Percentiles rank a stretch among this genome's conserved stretches.
Evolutionary conservation across 768 basidiomycete genomes (phyloP).

Genomic region (Ramaria rubella): DNA sequence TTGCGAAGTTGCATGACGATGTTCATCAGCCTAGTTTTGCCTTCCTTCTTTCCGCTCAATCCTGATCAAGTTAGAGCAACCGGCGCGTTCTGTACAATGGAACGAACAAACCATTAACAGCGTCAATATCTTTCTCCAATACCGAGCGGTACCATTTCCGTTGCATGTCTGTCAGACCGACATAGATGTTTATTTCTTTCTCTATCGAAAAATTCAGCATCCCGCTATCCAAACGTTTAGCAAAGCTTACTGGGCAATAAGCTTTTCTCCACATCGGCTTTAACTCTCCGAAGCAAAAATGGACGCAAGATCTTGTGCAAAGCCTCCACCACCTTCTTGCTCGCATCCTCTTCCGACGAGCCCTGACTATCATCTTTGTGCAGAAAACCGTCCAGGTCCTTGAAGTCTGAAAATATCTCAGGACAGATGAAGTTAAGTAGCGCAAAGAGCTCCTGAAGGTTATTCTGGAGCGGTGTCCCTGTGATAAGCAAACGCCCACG

Average conservation of each 20-base stretch:
- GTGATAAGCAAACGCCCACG: constrained; percentile 91
- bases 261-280: constrained; percentile 95
- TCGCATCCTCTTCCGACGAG: constrained; percentile 64
- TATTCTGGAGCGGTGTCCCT: constrained; percentile 95
- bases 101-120: constrained; percentile 72
- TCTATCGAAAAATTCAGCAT: constrained; percentile 39
- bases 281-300: constrained; percentile 90
- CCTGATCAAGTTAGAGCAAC: constrained; percentile 36
- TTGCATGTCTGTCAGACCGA: constrained; percentile 96
- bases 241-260: constrained; percentile 70
- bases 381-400: constrained; percentile 89
- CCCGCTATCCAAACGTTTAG: not conserved
- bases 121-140: constrained; percentile 96
- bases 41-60: constrained; percentile 94
- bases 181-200: constrained; percentile 98
- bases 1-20: constrained; percentile 86
- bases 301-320: constrained; percentile 95
- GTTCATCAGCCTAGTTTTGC: constrained; percentile 95
- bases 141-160: constrained; percentile 96
- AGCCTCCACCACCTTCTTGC: constrained; percentile 92
- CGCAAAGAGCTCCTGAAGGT: constrained; percentile 90
- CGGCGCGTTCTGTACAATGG: not conserved
- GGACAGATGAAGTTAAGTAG: constrained; percentile 94
- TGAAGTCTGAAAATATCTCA: constrained; percentile 88
- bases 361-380: constrained; percentile 72